phyloP scores from a whole-genome alignment of 1,139 yeast species.

The Sugiyamaella grinbergsii region DNA sequence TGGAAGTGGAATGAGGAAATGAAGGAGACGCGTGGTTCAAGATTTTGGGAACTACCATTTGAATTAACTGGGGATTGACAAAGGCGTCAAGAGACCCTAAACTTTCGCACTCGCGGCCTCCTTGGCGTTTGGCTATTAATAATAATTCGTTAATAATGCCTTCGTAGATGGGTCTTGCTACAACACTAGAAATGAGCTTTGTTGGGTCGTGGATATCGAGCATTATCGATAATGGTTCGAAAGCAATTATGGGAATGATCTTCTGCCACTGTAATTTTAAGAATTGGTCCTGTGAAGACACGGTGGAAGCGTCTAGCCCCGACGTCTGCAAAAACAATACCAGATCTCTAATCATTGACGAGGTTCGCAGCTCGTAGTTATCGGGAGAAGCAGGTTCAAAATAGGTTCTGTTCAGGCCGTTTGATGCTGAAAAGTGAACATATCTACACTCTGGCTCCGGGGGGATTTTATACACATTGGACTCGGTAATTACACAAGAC shows the following conservation, averaged over 20 bases:
- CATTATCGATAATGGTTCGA: slow-evolving; percentile 71
- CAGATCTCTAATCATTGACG: slow-evolving; percentile 18
- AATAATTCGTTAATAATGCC: slow-evolving; percentile 77
- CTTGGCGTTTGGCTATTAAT: slow-evolving; percentile 76
- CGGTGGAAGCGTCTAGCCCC: slow-evolving; percentile 30
- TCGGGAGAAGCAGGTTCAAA: slow-evolving; percentile 14
- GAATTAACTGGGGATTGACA: slow-evolving; percentile 12
- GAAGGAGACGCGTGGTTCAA: neutral
- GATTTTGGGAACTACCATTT: slow-evolving; percentile 10
- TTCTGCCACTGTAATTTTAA: slow-evolving; percentile 81
- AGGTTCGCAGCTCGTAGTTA: slow-evolving; percentile 11
- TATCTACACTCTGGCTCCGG: slow-evolving; percentile 6
- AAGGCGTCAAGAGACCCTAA: slow-evolving; percentile 34
- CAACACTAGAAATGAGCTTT: slow-evolving; percentile 60
- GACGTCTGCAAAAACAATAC: slow-evolving; percentile 28
- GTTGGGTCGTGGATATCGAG: slow-evolving; percentile 70
- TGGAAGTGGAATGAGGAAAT: slow-evolving; percentile 44
- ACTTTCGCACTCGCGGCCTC: slow-evolving; percentile 47
- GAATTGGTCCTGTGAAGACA: slow-evolving; percentile 46
- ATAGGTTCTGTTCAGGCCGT: slow-evolving; percentile 3
- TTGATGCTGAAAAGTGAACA: slow-evolving; percentile 7
- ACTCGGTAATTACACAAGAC: slow-evolving; percentile 25
- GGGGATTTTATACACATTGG: slow-evolving; percentile 8
- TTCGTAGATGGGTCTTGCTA: slow-evolving; percentile 80
- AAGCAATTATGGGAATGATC: slow-evolving; percentile 74